Percentiles rank a stretch among this genome's conserved stretches.
Conservation (phyloP, 78 protist genomes). For the Speleostelium caveatum region DNA sequence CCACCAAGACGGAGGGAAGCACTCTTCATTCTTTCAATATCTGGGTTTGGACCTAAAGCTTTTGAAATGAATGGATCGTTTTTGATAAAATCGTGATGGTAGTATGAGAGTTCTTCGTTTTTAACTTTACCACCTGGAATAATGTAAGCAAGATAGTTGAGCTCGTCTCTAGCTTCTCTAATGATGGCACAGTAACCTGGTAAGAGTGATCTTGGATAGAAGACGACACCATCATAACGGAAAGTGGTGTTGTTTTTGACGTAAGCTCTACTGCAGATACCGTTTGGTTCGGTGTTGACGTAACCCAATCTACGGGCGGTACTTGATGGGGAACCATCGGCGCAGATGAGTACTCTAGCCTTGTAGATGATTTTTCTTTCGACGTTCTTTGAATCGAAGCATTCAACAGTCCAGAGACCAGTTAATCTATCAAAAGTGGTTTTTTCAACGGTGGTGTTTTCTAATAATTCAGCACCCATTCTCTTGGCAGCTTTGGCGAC, state of each 20-base stretch:
- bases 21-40: conserved; percentile 83
- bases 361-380: conserved; percentile 21
- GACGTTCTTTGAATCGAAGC: conserved; percentile 11
- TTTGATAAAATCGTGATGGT: conserved; percentile 75
- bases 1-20: conserved; percentile 86
- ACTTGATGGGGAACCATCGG: conserved; percentile 83
- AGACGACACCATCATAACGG: conserved; percentile 84
- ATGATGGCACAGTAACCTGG: conserved; percentile 85
- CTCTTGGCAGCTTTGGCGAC: conserved; percentile 81
- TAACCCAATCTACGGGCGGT: conserved; percentile 73
- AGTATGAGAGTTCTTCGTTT: conserved; percentile 42
- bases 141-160: conserved; percentile 76
- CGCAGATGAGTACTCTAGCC: conserved; percentile 81
- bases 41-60: conserved; percentile 80
- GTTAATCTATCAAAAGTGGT: conserved; percentile 64
- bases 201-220: conserved; percentile 73
- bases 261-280: conserved; percentile 84
- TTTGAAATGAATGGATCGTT: conserved; percentile 71
- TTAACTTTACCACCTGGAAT: conserved; percentile 84
- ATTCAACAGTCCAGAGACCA: conserved; percentile 79
- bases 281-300: conserved; percentile 82
- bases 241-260: conserved; percentile 78
- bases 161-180: conserved; percentile 80
- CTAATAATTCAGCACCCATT: conserved; percentile 77
- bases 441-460: conserved; percentile 67